Base-by-base conservation (phyloP, 2,329 filamentous ascomycete genomes). In the Byssoonygena ceratinophila region DNA sequence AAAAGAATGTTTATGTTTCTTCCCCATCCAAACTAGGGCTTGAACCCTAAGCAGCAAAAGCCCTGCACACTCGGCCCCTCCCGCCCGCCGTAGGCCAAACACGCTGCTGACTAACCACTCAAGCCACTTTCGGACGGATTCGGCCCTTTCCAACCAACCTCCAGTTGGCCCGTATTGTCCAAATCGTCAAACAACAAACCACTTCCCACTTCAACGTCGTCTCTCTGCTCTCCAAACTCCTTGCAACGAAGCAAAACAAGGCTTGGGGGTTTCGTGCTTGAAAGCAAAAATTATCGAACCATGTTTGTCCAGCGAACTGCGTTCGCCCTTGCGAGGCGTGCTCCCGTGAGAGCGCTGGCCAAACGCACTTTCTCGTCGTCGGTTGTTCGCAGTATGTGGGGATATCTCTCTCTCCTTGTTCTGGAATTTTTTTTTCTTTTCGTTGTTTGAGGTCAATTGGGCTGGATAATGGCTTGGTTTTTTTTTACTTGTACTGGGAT, bases 251-350 rank as follows among this genome's bases (percentile, higher is more conserved):
- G n/a, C n/a, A n/a, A n/a, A n/a, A n/a, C n/a, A n/a, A n/a, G n/a
- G n/a, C n/a, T n/a, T n/a, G n/a, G n/a, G n/a, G n/a, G n/a, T n/a
- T n/a, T n/a, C n/a, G n/a, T n/a, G n/a, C n/a, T n/a, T n/a, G n/a
- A n/a, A n/a, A n/a, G n/a, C n/a, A n/a, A n/a, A n/a, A n/a, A n/a
- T n/a, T n/a, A n/a, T n/a, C 9, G 20, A 29, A 65, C n/a, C n/a
- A 75, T 73, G 73, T 74, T 72, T 67, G 67, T 69, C 59, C 69
- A 69, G 65, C 72, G 70, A 62, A 68, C 70, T 61, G 71, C 67
- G 60, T 68, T 69, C 64, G 65, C 68, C 61, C 65, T 73, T 58
- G 72, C 69, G 52, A 67, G 69, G 67, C 72, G 71, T 45, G 65
- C 69, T 57, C 71, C 71, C 52, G 60, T 67, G 59, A 63, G 69